These are phyloP conservation scores for Myrmaecium sp. DNA, from an alignment of 2,329 filamentous ascomycete species.

Conservation along the genomic window DNA sequence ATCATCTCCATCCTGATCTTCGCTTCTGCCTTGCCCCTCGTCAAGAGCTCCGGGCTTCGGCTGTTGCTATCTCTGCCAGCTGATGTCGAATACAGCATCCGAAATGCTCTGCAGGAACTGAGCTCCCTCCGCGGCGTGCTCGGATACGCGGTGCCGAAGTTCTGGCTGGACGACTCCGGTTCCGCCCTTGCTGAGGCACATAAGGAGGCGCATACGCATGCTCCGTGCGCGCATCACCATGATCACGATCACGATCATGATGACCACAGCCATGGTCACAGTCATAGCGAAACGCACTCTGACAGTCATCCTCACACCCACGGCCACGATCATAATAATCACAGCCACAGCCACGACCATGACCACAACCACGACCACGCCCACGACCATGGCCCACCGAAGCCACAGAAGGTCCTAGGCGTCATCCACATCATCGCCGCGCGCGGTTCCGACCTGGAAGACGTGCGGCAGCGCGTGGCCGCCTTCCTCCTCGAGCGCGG, in stretches of 20 bases:
- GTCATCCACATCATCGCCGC: conserved; percentile 75
- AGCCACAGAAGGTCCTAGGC: conserved; percentile 45
- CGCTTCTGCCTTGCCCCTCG: conserved; percentile 75
- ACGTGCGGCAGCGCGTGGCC: conserved; percentile 62
- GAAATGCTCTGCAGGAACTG: conserved; percentile 72
- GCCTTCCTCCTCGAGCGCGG: conserved; percentile 52
- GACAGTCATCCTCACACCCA: conserved; percentile 25
- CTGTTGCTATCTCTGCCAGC: conserved; percentile 73
- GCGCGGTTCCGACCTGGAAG: conserved; percentile 56
- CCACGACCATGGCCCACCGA: conserved; percentile 29
- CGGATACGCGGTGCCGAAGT: conserved; percentile 72
- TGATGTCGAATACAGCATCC: conserved; percentile 71
- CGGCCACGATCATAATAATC: conserved; percentile 18
- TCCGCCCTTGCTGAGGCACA: conserved; percentile 24
- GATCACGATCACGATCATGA: conserved; percentile 10
- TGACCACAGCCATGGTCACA: conserved; percentile 10
- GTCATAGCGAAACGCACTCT: conserved; percentile 11
- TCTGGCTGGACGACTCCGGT: conserved; percentile 69
- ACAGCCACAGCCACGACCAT: conserved; percentile 14
- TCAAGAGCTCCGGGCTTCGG: conserved; percentile 66
- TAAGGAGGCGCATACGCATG: conserved; percentile 20
- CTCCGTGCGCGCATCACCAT: conserved; percentile 7
- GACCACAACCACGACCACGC: conserved; percentile 14
- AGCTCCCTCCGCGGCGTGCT: conserved; percentile 68
- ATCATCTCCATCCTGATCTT: conserved; percentile 89